phyloP scores from a whole-genome alignment of 1,139 yeast genomes.

The Saccharomyces hybrid region DNA sequence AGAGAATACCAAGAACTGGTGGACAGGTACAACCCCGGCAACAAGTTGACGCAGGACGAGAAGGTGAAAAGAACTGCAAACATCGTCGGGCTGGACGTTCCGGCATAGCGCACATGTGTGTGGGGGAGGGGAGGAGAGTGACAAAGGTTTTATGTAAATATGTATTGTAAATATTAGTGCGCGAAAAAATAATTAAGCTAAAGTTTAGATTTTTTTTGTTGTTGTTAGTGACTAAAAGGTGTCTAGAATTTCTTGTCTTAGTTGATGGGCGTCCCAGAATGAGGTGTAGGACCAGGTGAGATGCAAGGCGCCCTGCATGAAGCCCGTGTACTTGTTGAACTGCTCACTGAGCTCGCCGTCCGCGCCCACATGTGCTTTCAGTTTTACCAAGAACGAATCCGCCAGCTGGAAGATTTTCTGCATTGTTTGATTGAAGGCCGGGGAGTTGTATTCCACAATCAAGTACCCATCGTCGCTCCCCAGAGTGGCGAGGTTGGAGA shows the following conservation, averaged over 20 bases:
- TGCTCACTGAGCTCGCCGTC: slow-evolving; percentile 84
- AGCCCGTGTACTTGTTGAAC: slow-evolving; percentile 73
- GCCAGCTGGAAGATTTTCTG: slow-evolving; percentile 48
- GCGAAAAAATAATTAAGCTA: neutral
- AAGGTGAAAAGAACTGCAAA: slow-evolving; percentile 73
- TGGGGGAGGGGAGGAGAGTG: neutral
- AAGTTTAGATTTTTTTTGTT: neutral
- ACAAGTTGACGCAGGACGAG: slow-evolving; percentile 69
- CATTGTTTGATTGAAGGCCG: slow-evolving; percentile 42
- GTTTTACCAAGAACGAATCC: slow-evolving; percentile 68
- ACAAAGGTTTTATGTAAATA: neutral
- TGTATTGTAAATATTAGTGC: neutral
- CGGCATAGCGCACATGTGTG: slow-evolving; percentile 20
- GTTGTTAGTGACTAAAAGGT: neutral
- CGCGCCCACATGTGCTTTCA: slow-evolving; percentile 62
- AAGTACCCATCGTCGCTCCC: slow-evolving; percentile 16
- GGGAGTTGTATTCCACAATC: slow-evolving; percentile 40
- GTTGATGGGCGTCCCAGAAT: slow-evolving; percentile 61
- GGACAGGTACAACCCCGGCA: slow-evolving; percentile 82
- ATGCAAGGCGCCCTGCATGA: slow-evolving; percentile 77
- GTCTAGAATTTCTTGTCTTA: slow-evolving; percentile 44
- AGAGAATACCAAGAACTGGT: slow-evolving; percentile 70
- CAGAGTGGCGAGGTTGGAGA: neutral
- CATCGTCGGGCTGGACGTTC: slow-evolving; percentile 75
- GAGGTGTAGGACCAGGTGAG: slow-evolving; percentile 91